Evolutionary conservation across 805 yeast species (phyloP).

Genomic region (Starmera quercuum): DNA sequence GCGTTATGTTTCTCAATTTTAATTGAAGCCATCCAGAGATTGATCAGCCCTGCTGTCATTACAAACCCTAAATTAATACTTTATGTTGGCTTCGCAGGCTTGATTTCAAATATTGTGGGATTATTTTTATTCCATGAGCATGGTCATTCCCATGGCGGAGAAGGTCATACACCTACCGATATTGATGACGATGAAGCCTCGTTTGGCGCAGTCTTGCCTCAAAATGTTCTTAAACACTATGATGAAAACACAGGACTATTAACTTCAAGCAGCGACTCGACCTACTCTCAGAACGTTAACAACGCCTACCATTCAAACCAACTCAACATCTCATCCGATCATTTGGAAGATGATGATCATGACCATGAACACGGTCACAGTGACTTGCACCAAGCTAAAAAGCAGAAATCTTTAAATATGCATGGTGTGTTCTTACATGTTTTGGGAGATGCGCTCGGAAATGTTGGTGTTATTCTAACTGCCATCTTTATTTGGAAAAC

Average conservation of each 20-base stretch:
- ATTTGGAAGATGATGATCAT: slow-evolving; percentile 6
- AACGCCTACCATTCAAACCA: slow-evolving; percentile 13
- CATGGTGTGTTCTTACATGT: slow-evolving; percentile 96
- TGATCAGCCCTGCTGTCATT: slow-evolving; percentile 72
- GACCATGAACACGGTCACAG: slow-evolving; percentile 4
- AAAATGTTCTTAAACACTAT: slow-evolving; percentile 33
- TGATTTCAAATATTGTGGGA: slow-evolving; percentile 77
- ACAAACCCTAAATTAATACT: slow-evolving; percentile 78
- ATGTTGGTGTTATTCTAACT: slow-evolving; percentile 83
- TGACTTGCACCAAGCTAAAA: slow-evolving; percentile 9
- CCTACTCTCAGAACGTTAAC: slow-evolving; percentile 13
- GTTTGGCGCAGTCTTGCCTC: slow-evolving; percentile 34
- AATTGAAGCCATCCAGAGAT: slow-evolving; percentile 88
- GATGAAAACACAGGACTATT: slow-evolving; percentile 12
- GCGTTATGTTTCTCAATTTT: slow-evolving; percentile 90
- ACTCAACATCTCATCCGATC: slow-evolving; percentile 7
- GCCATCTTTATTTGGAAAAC: slow-evolving; percentile 95
- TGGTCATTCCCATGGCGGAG: slow-evolving; percentile 45
- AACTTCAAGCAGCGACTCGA: background rate
- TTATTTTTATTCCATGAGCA: slow-evolving; percentile 84
- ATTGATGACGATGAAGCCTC: slow-evolving; percentile 16
- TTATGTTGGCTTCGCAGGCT: slow-evolving; percentile 77
- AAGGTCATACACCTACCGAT: slow-evolving; percentile 27
- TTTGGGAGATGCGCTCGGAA: slow-evolving; percentile 92
- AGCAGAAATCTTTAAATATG: slow-evolving; percentile 78